Base-by-base conservation (phyloP, 768 basidiomycete genomes). In the Leucosporidium scottii region DNA sequence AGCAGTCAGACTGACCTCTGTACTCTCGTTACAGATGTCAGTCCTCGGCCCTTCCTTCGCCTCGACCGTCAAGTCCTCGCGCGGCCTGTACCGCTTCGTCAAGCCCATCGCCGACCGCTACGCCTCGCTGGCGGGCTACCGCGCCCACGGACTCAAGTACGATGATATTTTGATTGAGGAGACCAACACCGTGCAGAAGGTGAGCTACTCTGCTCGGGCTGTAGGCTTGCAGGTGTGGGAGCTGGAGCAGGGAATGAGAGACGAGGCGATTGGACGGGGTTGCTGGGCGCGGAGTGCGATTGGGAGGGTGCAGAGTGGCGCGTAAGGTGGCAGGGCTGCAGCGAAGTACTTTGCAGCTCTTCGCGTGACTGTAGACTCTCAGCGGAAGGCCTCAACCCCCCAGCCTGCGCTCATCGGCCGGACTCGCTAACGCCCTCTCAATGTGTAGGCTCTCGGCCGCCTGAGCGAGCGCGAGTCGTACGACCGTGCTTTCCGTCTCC, bases 91-190 rank as follows among this genome's bases (percentile, higher is more conserved):
- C 77, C 82, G 80, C 67, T 82, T 84, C 80, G 72, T 94, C 70
- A 86, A 85, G 68, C 92, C 92, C 64, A 59, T 96, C 64, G 89
- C 92, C 12, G 82, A 84, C 73, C 88, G 87, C 84, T 97, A 96
- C 76, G 87, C 87, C 74, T 78, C 88, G 77, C 80, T 87, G 62
- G 79, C 87, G 49, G 92, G 93, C 50, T 90, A 93, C 83, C 85
- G 94, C 74, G 83, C 86, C 76, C 83, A 90, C 76, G 94, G 94
- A 73, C 85, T 97, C 80, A 72, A 72, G 65, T 73, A 96, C 78
- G 94, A 99, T 78, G 94, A 99, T 83, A 85, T 99, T 76, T 88
- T 94, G 70, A 80, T 87, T 62, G 90, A 91, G 78, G 92, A 93
- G 79, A 83, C 84, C 67, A 80, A 81, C 15, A 82, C 85, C 65